Conservation (phyloP, 2,329 filamentous ascomycete genomes). For the Fusarium pseudograminearum region DNA sequence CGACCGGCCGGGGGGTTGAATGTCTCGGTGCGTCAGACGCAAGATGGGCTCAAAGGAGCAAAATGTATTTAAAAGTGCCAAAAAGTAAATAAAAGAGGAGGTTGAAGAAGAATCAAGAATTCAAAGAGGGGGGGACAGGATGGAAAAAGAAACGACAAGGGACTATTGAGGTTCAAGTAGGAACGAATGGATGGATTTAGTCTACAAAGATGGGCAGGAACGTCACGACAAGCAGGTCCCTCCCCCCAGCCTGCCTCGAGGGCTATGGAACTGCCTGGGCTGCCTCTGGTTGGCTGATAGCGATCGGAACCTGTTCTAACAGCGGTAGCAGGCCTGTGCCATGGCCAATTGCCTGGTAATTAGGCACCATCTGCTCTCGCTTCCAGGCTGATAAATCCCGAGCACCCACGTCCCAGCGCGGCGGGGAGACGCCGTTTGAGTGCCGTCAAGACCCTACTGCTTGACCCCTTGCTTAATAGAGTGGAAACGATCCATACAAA, state of each 20-base stretch:
- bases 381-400: constrained; percentile 32
- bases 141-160: constrained; percentile 42
- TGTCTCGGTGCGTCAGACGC: constrained; percentile 24
- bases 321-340: constrained; percentile 7
- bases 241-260: constrained; percentile 1
- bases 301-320: constrained; percentile 20
- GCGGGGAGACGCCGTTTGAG: constrained; percentile 29
- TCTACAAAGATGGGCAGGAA: constrained; percentile 16
- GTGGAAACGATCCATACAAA: constrained; percentile 16
- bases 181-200: background rate
- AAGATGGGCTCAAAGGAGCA: constrained; percentile 1
- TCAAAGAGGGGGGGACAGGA: constrained; percentile 27
- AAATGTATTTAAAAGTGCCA: constrained; percentile 7
- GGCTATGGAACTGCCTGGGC: background rate
- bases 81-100: constrained; percentile 19
- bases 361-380: constrained; percentile 29
- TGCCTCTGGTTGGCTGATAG: constrained; percentile 31
- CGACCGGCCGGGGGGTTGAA: constrained; percentile 8
- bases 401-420: constrained; percentile 4
- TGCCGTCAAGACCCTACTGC: constrained; percentile 31
- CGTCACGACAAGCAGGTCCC: constrained; percentile 31
- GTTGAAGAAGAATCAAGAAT: constrained; percentile 26
- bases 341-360: constrained; percentile 8
- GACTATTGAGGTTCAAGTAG: constrained; percentile 33
- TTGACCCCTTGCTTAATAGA: constrained; percentile 29